phyloP scores from a whole-genome alignment of 73 alveolate genomes.

The Tetrahymena malaccensis region DNA sequence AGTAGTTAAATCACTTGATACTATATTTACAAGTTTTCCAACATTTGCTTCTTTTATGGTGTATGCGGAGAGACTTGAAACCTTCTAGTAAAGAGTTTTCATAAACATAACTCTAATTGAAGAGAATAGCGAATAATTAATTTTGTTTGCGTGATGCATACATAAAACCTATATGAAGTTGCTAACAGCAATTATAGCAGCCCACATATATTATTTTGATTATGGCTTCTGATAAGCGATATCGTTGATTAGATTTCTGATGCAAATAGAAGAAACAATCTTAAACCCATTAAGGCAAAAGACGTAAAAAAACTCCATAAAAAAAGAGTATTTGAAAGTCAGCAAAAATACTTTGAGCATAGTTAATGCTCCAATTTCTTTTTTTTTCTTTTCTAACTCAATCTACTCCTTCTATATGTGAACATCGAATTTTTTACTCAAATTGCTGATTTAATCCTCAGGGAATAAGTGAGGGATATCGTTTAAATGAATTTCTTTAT shows the following conservation, averaged over 20 bases:
- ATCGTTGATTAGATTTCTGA: not conserved
- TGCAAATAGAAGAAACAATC: not conserved
- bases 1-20: slow-evolving; percentile 14
- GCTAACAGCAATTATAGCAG: not conserved
- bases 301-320: not conserved
- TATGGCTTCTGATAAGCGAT: not conserved
- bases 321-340: not conserved
- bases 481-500: not conserved
- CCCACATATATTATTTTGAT: not conserved
- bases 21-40: slow-evolving; percentile 10
- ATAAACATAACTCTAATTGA: slow-evolving; percentile 1
- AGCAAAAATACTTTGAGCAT: not conserved
- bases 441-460: not conserved
- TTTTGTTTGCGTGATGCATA: not conserved
- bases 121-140: not conserved
- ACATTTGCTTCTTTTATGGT: slow-evolving; percentile 14
- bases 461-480: not conserved
- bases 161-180: not conserved
- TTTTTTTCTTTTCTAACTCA: not conserved
- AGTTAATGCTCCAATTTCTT: not conserved
- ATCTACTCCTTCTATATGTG: not conserved
- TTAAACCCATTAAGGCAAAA: not conserved
- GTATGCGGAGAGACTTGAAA: not conserved
- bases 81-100: slow-evolving; percentile 2
- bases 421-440: not conserved